phyloP scores from a whole-genome alignment of 495 filamentous ascomycete species.

The Tuber melanosporum region DNA sequence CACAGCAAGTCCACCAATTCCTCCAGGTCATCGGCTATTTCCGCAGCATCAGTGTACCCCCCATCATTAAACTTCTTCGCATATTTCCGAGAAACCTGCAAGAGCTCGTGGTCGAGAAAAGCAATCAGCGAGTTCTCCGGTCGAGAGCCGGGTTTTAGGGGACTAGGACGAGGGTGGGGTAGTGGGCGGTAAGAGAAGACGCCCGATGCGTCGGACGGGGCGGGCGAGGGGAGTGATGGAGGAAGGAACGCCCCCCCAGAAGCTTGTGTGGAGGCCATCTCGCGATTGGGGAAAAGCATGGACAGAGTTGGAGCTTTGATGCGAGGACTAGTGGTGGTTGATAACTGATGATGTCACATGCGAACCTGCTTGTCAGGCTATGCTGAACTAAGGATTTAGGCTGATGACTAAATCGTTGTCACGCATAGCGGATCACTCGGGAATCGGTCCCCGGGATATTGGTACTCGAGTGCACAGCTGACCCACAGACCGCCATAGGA shows the following conservation, averaged over 20 bases:
- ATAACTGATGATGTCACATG: neutral
- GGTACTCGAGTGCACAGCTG: neutral
- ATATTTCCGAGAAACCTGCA: constrained; percentile 34
- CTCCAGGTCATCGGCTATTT: constrained; percentile 25
- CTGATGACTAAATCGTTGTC: neutral
- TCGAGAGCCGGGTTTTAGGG: constrained; percentile 29
- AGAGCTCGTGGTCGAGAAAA: constrained; percentile 37
- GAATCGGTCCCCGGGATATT: neutral
- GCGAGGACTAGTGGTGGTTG: neutral
- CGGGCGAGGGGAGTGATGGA: constrained; percentile 13
- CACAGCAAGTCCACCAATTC: constrained; percentile 39
- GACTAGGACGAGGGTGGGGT: constrained; percentile 29
- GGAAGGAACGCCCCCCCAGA: neutral
- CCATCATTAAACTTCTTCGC: constrained; percentile 31
- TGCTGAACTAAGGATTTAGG: neutral
- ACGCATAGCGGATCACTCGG: neutral
- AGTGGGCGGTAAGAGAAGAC: constrained; percentile 22
- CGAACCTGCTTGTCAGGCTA: neutral
- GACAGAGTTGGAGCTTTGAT: neutral
- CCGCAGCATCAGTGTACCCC: constrained; percentile 27
- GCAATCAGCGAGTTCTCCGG: constrained; percentile 33
- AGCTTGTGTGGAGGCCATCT: constrained; percentile 11
- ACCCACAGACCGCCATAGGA: neutral
- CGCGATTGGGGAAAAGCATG: neutral
- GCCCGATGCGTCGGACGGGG: constrained; percentile 13